These are phyloP conservation scores for Arachis monticola DNA, from an alignment of 331 rosid genomes.

Conservation along the genomic window DNA sequence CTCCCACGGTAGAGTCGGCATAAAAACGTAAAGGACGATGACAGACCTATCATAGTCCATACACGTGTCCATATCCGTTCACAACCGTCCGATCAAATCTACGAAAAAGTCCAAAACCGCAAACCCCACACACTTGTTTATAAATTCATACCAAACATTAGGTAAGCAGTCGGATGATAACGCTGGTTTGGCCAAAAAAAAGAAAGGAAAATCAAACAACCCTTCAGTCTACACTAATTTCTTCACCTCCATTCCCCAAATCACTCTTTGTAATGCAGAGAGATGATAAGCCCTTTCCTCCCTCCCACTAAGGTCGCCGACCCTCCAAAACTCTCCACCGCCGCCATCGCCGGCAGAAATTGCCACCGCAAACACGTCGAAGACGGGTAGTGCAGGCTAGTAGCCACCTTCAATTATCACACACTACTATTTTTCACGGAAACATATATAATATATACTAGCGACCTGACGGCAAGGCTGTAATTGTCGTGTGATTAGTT, in stretches of 20 bases:
- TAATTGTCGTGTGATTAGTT: no score
- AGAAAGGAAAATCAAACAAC: no score
- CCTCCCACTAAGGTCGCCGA: conserved; percentile 33
- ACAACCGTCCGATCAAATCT: background rate
- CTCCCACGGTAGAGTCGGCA: background rate
- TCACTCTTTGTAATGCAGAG: conserved; percentile 44
- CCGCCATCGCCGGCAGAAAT: conserved; percentile 45
- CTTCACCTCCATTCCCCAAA: background rate
- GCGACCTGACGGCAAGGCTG: no score
- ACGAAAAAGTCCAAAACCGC: background rate
- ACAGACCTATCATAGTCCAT: background rate
- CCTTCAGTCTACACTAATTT: no score
- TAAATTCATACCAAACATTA: background rate
- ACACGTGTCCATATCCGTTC: background rate
- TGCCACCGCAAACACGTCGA: conserved; percentile 60
- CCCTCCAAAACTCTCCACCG: background rate
- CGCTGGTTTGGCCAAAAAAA: background rate
- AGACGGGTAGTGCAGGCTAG: conserved; percentile 40
- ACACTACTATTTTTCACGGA: background rate
- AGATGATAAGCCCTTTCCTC: conserved; percentile 37
- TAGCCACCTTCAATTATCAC: background rate
- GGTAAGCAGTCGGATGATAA: background rate
- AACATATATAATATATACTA: background rate
- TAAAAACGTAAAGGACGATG: background rate
- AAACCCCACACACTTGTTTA: background rate